A percentile compares a stretch with the other conserved stretches of the same genome.
Conservation (phyloP, 495 filamentous ascomycete genomes). For the Penicillium nucicola region DNA sequence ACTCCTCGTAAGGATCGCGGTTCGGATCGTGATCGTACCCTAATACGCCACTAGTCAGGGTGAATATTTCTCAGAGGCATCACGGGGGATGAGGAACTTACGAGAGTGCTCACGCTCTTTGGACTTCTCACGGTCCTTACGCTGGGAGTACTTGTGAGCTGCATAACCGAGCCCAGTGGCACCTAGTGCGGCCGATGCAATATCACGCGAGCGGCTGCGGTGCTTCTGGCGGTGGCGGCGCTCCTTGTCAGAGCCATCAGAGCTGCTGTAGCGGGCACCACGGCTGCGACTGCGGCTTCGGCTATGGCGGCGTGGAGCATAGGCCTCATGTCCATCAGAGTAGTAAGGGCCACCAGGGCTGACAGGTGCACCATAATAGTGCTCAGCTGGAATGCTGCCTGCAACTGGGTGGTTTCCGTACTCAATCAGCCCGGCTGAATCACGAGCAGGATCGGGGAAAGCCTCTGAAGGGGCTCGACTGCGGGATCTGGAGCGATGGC, state of each 20-base stretch:
- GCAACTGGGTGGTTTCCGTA: constrained; percentile 69
- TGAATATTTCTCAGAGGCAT: constrained; percentile 3
- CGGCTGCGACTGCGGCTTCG: constrained; percentile 41
- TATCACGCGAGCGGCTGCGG: constrained; percentile 60
- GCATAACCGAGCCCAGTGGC: constrained; percentile 74
- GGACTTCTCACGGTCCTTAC: constrained; percentile 57
- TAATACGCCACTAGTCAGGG: constrained; percentile 6
- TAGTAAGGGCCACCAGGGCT: constrained; percentile 39
- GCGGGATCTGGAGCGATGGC: constrained; percentile 51
- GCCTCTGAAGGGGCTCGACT: constrained; percentile 53
- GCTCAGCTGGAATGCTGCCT: constrained; percentile 45
- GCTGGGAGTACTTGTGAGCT: constrained; percentile 64
- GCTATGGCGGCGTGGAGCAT: constrained; percentile 27
- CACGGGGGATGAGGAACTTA: constrained; percentile 4
- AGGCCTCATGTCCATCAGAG: constrained; percentile 35
- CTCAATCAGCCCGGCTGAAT: constrained; percentile 71
- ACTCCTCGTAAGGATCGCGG: constrained; percentile 39
- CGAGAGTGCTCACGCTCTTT: constrained; percentile 24
- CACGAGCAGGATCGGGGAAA: constrained; percentile 54
- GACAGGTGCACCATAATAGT: constrained; percentile 48
- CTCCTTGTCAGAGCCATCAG: constrained; percentile 42
- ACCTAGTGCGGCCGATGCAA: constrained; percentile 67
- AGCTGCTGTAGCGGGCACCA: constrained; percentile 36
- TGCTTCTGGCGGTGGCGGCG: constrained; percentile 46
- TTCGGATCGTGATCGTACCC: constrained; percentile 36